These are phyloP conservation scores for Flaveria ramosissima DNA, from an alignment of 129 eudicot species.

Conservation along the genomic window DNA sequence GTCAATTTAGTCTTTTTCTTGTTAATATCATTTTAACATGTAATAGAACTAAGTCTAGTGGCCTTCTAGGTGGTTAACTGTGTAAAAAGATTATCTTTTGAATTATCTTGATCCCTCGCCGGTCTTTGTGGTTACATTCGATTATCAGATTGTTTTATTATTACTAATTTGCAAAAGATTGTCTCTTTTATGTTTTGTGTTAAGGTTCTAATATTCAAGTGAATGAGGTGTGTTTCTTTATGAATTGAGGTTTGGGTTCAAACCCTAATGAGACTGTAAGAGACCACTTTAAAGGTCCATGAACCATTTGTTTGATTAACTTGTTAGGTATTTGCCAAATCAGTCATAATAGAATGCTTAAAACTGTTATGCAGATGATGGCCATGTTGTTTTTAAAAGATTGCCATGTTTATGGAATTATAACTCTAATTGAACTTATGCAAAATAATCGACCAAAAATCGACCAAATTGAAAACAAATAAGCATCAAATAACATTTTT, in stretches of 20 bases:
- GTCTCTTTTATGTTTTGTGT: conserved; percentile 9
- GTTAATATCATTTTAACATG: conserved; percentile 40
- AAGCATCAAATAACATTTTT: too few species aligned
- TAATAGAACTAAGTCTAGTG: conserved; percentile 41
- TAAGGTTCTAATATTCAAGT: neutral
- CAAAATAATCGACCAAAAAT: too few species aligned
- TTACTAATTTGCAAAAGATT: conserved; percentile 13
- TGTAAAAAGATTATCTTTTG: conserved; percentile 38
- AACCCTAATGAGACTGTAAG: neutral
- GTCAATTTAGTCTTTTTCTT: conserved; percentile 35
- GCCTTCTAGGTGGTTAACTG: conserved; percentile 45
- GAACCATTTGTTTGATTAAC: neutral
- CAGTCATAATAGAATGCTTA: neutral
- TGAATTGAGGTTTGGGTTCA: neutral
- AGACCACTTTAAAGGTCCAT: neutral
- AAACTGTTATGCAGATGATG: conserved; percentile 3
- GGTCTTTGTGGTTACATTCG: conserved; percentile 21
- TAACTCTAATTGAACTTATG: too few species aligned
- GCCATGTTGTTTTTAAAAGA: neutral
- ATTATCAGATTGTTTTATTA: conserved; percentile 17
- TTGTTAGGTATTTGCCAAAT: neutral
- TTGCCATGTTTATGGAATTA: too few species aligned
- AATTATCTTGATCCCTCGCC: conserved; percentile 27
- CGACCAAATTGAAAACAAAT: too few species aligned
- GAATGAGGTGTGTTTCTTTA: neutral